Percentiles rank a stretch among this genome's conserved stretches.
Evolutionary conservation across 768 basidiomycete species (phyloP).

Genomic region (Kwoniella botswanensis): DNA sequence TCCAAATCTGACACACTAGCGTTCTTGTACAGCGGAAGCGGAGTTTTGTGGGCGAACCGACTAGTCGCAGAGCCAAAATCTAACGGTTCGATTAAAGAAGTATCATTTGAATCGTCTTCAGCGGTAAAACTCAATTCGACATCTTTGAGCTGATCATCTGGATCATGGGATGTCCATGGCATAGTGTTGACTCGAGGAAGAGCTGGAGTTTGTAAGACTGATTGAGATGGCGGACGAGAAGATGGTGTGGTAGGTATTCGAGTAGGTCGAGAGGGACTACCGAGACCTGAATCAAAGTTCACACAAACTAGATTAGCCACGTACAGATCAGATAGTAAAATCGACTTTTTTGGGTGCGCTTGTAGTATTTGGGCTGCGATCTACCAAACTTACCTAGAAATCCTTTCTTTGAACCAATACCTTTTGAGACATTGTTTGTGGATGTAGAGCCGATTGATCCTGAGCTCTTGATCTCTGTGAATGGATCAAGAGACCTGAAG

Average conservation of each 20-base stretch:
- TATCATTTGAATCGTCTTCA: slow-evolving; percentile 11
- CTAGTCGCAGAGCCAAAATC: slow-evolving; percentile 20
- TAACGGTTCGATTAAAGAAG: neutral
- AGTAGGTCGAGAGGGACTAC: neutral
- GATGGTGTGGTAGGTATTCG: neutral
- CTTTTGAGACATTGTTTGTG: neutral
- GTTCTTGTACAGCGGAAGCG: neutral
- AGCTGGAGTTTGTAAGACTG: slow-evolving; percentile 5
- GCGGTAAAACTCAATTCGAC: slow-evolving; percentile 19
- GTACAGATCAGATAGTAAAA: neutral
- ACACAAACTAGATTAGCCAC: neutral
- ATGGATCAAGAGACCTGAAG: neutral
- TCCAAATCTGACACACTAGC: neutral
- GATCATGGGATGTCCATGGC: neutral
- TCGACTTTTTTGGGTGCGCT: too few relatives aligned
- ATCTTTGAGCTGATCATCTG: slow-evolving; percentile 19
- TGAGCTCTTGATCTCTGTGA: neutral
- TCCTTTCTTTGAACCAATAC: neutral
- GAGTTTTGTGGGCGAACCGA: too few relatives aligned
- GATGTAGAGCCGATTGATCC: too few relatives aligned
- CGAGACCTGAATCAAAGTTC: neutral
- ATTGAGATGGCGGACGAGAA: neutral
- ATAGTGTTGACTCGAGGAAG: neutral
- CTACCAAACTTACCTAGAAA: neutral
- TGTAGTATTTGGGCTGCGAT: neutral